These are phyloP conservation scores for Suillus brevipes DNA, from an alignment of 768 basidiomycete genomes.

Conservation along the genomic window DNA sequence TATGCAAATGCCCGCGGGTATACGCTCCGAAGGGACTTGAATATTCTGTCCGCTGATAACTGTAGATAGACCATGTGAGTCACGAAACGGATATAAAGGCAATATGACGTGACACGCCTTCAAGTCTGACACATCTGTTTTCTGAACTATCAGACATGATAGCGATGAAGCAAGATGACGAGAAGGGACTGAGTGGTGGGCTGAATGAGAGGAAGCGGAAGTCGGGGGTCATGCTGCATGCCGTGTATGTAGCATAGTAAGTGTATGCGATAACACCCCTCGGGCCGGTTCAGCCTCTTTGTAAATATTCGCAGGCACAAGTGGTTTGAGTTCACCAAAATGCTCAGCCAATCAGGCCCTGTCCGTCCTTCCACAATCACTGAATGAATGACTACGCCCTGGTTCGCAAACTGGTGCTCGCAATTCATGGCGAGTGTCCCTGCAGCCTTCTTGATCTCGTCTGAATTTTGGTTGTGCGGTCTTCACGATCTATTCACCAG, in stretches of 20 bases:
- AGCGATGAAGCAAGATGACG: too few relatives aligned
- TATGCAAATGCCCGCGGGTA: not conserved
- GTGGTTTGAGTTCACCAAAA: slow-evolving; percentile 57
- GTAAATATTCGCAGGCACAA: too few relatives aligned
- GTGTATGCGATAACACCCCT: not conserved
- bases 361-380: slow-evolving; percentile 96
- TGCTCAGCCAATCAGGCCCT: slow-evolving; percentile 55
- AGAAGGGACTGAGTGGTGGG: too few relatives aligned
- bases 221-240: too few relatives aligned
- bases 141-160: too few relatives aligned
- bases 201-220: too few relatives aligned
- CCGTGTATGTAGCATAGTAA: too few relatives aligned
- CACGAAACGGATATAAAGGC: not conserved
- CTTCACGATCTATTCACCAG: slow-evolving; percentile 70
- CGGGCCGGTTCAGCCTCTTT: too few relatives aligned
- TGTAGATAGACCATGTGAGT: not conserved
- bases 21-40: not conserved
- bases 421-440: slow-evolving; percentile 74
- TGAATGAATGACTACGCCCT: slow-evolving; percentile 94
- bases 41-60: not conserved
- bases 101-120: not conserved
- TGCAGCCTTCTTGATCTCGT: slow-evolving; percentile 76
- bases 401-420: slow-evolving; percentile 86
- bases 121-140: too few relatives aligned
- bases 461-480: slow-evolving; percentile 83